Evolutionary conservation across 306 rosid genomes (phyloP), one percentile per base, ranked within the genome.

Genomic region (Dalbergia cultrata): DNA sequence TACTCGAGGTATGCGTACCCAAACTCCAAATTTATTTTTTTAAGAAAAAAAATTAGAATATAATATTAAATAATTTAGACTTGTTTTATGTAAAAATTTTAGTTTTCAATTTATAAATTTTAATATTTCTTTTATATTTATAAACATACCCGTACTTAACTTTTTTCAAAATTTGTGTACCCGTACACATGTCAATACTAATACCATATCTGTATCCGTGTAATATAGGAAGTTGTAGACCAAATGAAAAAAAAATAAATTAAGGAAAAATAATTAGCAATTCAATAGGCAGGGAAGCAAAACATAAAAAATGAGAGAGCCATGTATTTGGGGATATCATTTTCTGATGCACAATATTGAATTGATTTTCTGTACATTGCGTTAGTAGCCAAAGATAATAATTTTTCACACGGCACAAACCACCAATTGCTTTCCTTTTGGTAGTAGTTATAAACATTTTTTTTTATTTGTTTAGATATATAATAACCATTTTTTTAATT

Each of bases 251-350:
- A 33, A 69, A 68, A 22, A 12, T n/a, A n/a, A 8, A 39, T 7
- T n/a, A 43, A n/a, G 73, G 79, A 71, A 35, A 10, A 31, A 21
- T 41, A 17, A 17, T 59, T 41, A 50, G 16, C 19, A 49, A 34
- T 18, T 75, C 31, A 43, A 34, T 22, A 63, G 11, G n/a, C 16
- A 6, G 13, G 34, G 47, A 54, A 58, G 41, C 26, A 79, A 54
- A 18, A 5, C 33, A 80, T 43, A 4, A 73, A 67, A 26, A 66
- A 66, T 26, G 21, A 81, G 54, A 31, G 50, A 72, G 43, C 39
- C 68, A 64, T 64, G 49, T 49, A 13, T 53, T 53, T 33, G 53
- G 62, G 17, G 33, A 10, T 67, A 26, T 66, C 70, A 57, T 81
- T 74, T 81, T 67, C 76, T 11, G 14, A 34, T 34, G 12, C 53